These are phyloP conservation scores for Catharanthus roseus DNA, from an alignment of 257 asterid species.

Conservation along the genomic window DNA sequence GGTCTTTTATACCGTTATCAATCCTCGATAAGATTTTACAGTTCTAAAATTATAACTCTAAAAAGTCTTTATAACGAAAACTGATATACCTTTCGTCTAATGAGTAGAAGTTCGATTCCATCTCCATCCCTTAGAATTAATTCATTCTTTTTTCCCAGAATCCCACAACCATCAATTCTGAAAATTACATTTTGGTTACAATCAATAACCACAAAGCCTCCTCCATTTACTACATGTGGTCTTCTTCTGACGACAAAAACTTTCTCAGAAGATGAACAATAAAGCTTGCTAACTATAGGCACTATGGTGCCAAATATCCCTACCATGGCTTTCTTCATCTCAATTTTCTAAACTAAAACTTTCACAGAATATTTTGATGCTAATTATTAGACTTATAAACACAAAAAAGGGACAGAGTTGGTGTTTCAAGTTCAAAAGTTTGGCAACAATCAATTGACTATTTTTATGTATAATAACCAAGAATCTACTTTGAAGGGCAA, in stretches of 20 bases:
- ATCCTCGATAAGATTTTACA: no score
- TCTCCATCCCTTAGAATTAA: constrained; percentile 50
- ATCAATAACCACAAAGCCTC: constrained; percentile 71
- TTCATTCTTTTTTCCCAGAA: constrained; percentile 62
- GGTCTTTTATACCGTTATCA: no score
- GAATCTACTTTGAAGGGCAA: constrained; percentile 27
- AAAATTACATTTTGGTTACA: constrained; percentile 39
- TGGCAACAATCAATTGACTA: constrained; percentile 39
- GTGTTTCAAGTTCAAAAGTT: constrained; percentile 30
- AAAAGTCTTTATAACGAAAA: no score
- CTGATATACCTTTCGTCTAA: constrained; percentile 67
- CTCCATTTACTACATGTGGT: constrained; percentile 77
- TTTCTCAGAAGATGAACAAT: constrained; percentile 54
- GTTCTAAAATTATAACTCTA: no score
- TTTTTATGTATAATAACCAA: constrained; percentile 3
- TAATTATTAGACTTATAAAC: constrained; percentile 22
- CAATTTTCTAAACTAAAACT: neutral
- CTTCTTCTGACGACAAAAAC: constrained; percentile 59
- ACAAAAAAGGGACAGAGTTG: constrained; percentile 2
- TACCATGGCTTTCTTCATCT: constrained; percentile 33
- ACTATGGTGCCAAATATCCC: constrained; percentile 19
- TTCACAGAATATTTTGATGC: neutral
- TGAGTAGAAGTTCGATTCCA: constrained; percentile 55
- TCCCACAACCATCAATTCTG: constrained; percentile 75
- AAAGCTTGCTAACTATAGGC: constrained; percentile 64